Conservation (phyloP, 306 rosid genomes). For the Urtica urens region DNA sequence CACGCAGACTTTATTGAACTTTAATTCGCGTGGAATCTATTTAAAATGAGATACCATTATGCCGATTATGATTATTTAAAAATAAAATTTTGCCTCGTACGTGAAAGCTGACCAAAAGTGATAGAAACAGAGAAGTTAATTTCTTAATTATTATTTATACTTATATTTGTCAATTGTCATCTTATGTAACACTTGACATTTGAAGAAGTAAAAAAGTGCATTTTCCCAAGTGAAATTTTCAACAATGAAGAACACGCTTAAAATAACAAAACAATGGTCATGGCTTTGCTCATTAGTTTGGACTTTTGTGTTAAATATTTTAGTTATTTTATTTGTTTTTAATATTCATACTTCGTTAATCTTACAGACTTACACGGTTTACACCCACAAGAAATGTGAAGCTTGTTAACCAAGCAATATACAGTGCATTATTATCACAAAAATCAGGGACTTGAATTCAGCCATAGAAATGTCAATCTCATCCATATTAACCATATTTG, state of each 20-base stretch:
- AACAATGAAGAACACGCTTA: too few species aligned
- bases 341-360: too few species aligned
- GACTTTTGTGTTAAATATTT: not conserved
- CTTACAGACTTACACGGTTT: too few species aligned
- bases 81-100: too few species aligned
- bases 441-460: not conserved
- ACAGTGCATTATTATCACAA: not conserved
- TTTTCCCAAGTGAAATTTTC: too few species aligned
- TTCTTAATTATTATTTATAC: not conserved
- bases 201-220: constrained; percentile 12
- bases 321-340: not conserved
- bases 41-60: not conserved
- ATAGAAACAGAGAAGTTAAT: not conserved
- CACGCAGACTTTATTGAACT: constrained; percentile 2
- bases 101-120: not conserved
- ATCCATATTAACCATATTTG: too few species aligned
- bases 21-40: not conserved
- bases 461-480: not conserved
- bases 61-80: too few species aligned
- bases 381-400: too few species aligned
- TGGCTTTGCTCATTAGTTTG: not conserved
- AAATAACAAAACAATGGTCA: constrained; percentile 6
- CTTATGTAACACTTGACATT: too few species aligned
- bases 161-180: too few species aligned
- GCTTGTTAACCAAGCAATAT: not conserved